Evolutionary conservation across 495 filamentous ascomycete genomes (phyloP).

Genomic region (Glonium stellatum): DNA sequence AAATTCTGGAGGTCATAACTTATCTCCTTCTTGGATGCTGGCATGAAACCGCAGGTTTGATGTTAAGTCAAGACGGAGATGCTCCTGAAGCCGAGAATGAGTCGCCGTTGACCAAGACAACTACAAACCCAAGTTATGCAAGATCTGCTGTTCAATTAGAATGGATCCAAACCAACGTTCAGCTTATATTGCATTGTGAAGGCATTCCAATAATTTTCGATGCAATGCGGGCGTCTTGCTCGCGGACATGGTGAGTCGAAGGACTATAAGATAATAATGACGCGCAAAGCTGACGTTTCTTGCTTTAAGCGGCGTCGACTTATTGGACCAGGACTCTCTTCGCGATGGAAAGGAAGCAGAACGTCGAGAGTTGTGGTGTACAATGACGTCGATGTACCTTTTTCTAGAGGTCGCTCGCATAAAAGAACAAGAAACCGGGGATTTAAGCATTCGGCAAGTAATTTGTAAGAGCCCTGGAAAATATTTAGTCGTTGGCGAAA

Average conservation of each 20-base stretch:
- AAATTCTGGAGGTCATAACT: conserved; percentile 63
- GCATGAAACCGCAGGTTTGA: conserved; percentile 59
- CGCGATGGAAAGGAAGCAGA: conserved; percentile 29
- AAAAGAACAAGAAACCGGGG: conserved; percentile 24
- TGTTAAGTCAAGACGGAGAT: neutral
- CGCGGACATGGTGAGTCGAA: conserved; percentile 22
- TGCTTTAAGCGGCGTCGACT: neutral
- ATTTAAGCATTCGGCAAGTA: conserved; percentile 21
- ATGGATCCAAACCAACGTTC: conserved; percentile 33
- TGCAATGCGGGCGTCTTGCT: conserved; percentile 14
- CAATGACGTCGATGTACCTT: conserved; percentile 36
- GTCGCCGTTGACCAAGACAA: neutral
- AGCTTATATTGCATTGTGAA: conserved; percentile 25
- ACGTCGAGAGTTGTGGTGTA: conserved; percentile 35
- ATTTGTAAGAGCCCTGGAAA: conserved; percentile 7
- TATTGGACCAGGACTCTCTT: conserved; percentile 12
- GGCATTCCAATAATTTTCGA: conserved; percentile 29
- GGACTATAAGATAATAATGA: neutral
- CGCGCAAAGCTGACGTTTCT: neutral
- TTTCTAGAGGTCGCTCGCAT: conserved; percentile 35
- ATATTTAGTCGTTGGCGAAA: neutral
- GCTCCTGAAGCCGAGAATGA: conserved; percentile 1
- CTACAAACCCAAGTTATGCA: conserved; percentile 5
- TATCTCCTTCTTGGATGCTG: conserved; percentile 75
- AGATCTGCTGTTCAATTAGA: conserved; percentile 32